Evolutionary conservation across 2,329 filamentous ascomycete species (phyloP).

Genomic region (Talaromyces sp.): DNA sequence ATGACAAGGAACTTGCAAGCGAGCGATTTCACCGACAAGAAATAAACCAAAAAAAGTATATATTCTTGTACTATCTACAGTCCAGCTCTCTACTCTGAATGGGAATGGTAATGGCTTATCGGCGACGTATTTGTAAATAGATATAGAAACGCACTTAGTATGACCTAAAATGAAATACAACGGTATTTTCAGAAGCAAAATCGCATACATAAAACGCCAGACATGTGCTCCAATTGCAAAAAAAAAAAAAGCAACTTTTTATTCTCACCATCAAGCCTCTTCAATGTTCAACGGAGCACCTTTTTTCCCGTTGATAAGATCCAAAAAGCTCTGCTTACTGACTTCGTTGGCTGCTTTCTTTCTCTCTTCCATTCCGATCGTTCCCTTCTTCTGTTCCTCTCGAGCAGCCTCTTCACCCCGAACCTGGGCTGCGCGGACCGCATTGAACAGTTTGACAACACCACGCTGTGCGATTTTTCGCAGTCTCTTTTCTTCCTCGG

Average conservation of each 20-base stretch:
- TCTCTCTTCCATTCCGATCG: conserved; percentile 73
- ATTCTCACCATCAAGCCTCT: conserved; percentile 32
- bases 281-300: conserved; percentile 45
- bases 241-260: not conserved
- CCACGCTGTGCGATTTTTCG: conserved; percentile 86
- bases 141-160: conserved; percentile 2
- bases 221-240: conserved; percentile 25
- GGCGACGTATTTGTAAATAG: conserved; percentile 13
- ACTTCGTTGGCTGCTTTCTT: conserved; percentile 92
- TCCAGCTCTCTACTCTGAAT: conserved; percentile 12
- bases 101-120: not conserved
- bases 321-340: conserved; percentile 90
- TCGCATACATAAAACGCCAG: conserved; percentile 17
- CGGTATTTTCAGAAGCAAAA: conserved; percentile 5
- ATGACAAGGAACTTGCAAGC: conserved; percentile 97
- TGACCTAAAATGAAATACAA: conserved; percentile 2
- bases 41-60: conserved; percentile 16
- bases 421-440: conserved; percentile 86
- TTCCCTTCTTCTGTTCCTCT: conserved; percentile 63
- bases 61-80: not conserved
- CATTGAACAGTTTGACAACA: conserved; percentile 96
- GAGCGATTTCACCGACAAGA: conserved; percentile 69
- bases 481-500: conserved; percentile 71
- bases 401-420: conserved; percentile 72
- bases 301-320: conserved; percentile 67